Evolutionary conservation across 2,329 filamentous ascomycete genomes (phyloP).

Genomic region (Aspergillus glaucus): DNA sequence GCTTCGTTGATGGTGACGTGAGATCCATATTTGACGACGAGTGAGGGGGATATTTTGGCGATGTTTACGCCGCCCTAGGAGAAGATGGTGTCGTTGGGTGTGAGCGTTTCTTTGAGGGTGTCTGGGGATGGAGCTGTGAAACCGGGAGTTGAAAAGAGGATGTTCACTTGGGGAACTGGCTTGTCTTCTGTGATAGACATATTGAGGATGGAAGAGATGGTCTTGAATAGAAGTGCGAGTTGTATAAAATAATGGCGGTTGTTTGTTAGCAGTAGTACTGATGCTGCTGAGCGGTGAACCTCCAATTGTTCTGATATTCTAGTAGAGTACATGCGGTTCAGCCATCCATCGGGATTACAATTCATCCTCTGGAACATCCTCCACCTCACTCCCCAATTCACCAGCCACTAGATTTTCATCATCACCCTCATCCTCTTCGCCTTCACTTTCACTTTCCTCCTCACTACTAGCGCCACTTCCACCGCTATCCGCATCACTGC

Average conservation of each 20-base stretch:
- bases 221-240: neutral
- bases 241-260: no score
- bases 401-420: constrained; percentile 33
- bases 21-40: constrained; percentile 14
- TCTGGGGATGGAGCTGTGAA: neutral
- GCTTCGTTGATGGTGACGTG: constrained; percentile 11
- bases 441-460: constrained; percentile 29
- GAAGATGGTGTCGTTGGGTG: constrained; percentile 3
- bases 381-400: constrained; percentile 41
- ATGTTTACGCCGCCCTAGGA: constrained; percentile 10
- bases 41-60: constrained; percentile 11
- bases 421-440: constrained; percentile 24
- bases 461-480: constrained; percentile 41
- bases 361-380: constrained; percentile 31
- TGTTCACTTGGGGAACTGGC: neutral
- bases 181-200: neutral
- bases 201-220: neutral
- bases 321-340: neutral
- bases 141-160: neutral
- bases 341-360: constrained; percentile 6
- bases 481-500: constrained; percentile 44
- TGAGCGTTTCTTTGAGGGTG: neutral
- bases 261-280: no score
- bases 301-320: no score
- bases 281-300: no score